Base-by-base conservation (phyloP, 371 early-diverging fungal species). In the Mucor saturninus region DNA sequence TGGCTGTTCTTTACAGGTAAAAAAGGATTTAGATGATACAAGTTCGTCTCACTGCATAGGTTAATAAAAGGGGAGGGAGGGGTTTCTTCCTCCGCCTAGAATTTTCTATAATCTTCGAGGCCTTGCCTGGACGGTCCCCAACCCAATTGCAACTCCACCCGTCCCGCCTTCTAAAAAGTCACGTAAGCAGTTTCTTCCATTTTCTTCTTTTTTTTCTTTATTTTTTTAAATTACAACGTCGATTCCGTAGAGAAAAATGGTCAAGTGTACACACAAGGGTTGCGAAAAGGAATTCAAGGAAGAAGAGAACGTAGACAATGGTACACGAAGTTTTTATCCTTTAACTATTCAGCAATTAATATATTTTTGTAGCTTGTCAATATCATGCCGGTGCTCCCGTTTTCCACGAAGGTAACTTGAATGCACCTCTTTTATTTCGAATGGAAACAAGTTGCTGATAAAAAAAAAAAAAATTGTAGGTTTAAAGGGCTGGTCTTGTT, bases 401-500 rank as follows among this genome's bases (percentile, higher is more conserved):
- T 42, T 95, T 97, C 77, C 95, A 94, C 67, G 95, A 95, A 72
- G 96, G 80, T 80, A 68, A 49, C 26, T 14, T 15, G 5, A 32
- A 15, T 30, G 31, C n/a, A 50, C 4, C 38, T 58, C 15, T 35
- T 21, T 21, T 21, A 55, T 28, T 8, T 15, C 31, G 13, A 4
- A 14, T 15, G 29, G 28, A 45, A 38, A 37, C 31, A 59, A 52
- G 21, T 2, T 21, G 5, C 29, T 21, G 55, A 30, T 8, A 45
- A 21, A 3, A 50, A 40, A 31, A 42, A 39, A n/a, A 4, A 45
- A 42, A 32, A 37, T 29, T 53, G 13, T 63, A 80, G 81, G 95
- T 60, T 77, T 90, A 54, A 93, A 95, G 85, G 93, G 96, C 49
- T 98, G 96, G 95, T 86, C 88, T 50, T 98, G 98, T 81, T 98